Evolutionary conservation across 306 rosid genomes (phyloP), one percentile per base, ranked within the genome.

Genomic region (Crataegus laevigata): DNA sequence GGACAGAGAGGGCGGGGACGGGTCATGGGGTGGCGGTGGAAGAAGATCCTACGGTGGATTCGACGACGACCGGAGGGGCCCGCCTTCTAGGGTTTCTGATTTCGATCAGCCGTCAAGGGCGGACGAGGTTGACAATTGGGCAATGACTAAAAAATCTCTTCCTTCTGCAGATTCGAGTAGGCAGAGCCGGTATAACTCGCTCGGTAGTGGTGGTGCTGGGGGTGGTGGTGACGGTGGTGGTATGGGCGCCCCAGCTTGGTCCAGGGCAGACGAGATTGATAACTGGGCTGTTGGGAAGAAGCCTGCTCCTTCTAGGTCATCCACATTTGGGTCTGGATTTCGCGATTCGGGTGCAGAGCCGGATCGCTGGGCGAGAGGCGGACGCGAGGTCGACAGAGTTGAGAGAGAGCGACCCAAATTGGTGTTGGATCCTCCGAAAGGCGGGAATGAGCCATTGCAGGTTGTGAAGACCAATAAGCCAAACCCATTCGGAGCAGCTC

Each of bases 51-150:
- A 89, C 40, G 93, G 99, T 19, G 97, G 97, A 75, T 96, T 96
- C 36, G 99, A 90, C 11, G 98, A 90, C 19, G 97, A 96, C 40
- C 92, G 97, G 19, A 73, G 96, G 73, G 91, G 88, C 25, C 72
- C 88, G 0, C 57, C 74, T 70, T 78, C 97, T 87, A 96, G 98
- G 99, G 97, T 83, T 92, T 92, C 98, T 40, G 97, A 89, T 25
- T 75, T 84, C 8, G 98, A 92, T 84, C 96, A 87, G 67, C 93
- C 93, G 28, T 96, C 99, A 4, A 88, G 98, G 91, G 99, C 99
- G 11, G 98, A 96, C 68, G 99, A 90, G 91, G 99, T 83, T 5
- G 98, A 96, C 25, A 89, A 90, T 78, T 96, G 99, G 99, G 90
- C 90, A 0, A 58, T 82, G 51, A 84, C 75, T 36, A 96, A 89